Percentiles rank a stretch among this genome's conserved stretches.
Evolutionary conservation across 495 filamentous ascomycete genomes (phyloP).

Genomic region (Aspergillus carlsbadensis): DNA sequence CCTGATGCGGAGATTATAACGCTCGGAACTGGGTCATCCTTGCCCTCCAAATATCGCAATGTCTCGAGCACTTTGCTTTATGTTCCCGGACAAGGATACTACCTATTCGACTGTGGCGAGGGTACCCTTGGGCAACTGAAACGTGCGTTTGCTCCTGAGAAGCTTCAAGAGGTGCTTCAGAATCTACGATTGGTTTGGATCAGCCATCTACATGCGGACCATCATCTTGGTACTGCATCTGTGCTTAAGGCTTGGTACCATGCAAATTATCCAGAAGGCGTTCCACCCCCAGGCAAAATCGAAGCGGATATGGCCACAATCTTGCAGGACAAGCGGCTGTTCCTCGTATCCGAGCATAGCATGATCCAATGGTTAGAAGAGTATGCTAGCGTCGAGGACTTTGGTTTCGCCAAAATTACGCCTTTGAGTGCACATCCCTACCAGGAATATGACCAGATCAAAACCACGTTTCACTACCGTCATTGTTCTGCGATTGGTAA

Average conservation of each 20-base stretch:
- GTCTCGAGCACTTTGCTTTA: conserved; percentile 84
- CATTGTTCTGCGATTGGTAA: conserved; percentile 28
- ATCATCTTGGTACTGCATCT: conserved; percentile 80
- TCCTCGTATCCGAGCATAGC: conserved; percentile 58
- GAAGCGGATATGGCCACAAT: conserved; percentile 34
- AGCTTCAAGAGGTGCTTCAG: conserved; percentile 66
- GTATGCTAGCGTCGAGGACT: conserved; percentile 74
- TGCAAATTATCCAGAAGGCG: conserved; percentile 40
- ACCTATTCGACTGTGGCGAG: conserved; percentile 89
- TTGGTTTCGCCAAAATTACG: conserved; percentile 61
- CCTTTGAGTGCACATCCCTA: conserved; percentile 39
- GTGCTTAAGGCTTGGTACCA: conserved; percentile 77
- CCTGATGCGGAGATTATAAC: conserved; percentile 78
- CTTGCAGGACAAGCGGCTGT: conserved; percentile 49
- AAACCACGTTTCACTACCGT: conserved; percentile 31
- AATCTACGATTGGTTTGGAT: conserved; percentile 90
- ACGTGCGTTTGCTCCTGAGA: conserved; percentile 61
- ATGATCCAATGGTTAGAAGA: conserved; percentile 77
- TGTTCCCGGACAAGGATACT: conserved; percentile 79
- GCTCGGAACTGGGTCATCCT: conserved; percentile 85
- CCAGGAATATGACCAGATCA: conserved; percentile 14
- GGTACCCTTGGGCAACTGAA: conserved; percentile 89
- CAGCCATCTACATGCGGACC: conserved; percentile 93
- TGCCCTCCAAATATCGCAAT: conserved; percentile 91
- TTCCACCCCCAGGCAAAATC: conserved; percentile 23